Evolutionary conservation across 2,329 filamentous ascomycete species (phyloP), one percentile per base, ranked within the genome.

Genomic region (Colletotrichum simmondsii): DNA sequence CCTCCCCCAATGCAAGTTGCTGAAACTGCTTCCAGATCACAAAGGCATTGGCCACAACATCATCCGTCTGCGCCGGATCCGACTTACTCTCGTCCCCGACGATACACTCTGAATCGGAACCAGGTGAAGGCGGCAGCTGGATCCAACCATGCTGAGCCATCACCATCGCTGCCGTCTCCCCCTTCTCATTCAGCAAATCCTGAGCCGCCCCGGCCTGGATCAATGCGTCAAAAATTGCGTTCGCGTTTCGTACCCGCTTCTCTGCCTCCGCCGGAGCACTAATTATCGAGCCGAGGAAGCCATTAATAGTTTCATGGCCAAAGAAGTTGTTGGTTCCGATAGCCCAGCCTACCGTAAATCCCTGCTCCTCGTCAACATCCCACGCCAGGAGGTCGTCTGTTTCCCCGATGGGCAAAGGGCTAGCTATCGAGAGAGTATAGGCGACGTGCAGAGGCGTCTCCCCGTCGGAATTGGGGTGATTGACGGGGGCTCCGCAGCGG

Each of bases 51-150:
- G 42, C 19, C 8, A 49, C 7, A 19, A 49, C 8, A 5, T 22
- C 19, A 10, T 22, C 19, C 8, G 1, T 19, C 19, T 22, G 42
- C 7, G 19, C 19, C 0, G 42, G 22, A n/a, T n/a, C 42, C 42
- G 19, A 22, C 19, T 22, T n/a, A 1, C 4, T 2, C 2, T 22
- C 42, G 2, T 19, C 19, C 1, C 19, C 19, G 0, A 1, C 14
- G 3, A 49, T 0, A n/a, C 19, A 8, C 4, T n/a, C 42, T 10
- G 42, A 22, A 22, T 49, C 19, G 19, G 42, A 2, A 49, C 42
- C 42, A n/a, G 42, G 42, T 2, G 42, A 49, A 22, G 19, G 42
- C 8, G 42, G 42, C 1, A n/a, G 42, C 42, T n/a, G 42, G 1
- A 49, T 10, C 42, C 42, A 22, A 2, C 42, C 19, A 2, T 49